Percentiles rank a stretch among this genome's conserved stretches.
These are phyloP conservation scores for Talaromyces marneffei DNA, from an alignment of 2,329 filamentous ascomycete species.

Conservation along the genomic window DNA sequence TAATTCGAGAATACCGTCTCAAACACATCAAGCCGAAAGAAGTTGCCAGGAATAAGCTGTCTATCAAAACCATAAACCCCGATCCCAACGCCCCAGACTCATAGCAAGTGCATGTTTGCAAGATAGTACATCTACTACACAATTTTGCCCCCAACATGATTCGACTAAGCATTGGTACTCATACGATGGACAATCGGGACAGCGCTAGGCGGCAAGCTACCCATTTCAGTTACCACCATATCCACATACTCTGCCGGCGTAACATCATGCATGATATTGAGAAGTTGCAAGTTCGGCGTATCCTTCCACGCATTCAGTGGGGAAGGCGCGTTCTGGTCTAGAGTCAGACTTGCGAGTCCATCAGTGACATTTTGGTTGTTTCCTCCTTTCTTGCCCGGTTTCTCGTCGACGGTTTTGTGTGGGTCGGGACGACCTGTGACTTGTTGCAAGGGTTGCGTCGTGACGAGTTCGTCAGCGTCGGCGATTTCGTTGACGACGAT, in stretches of 20 bases:
- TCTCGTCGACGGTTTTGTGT: slow-evolving; percentile 18
- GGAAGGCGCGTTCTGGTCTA: slow-evolving; percentile 20
- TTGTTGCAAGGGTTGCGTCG: slow-evolving; percentile 25
- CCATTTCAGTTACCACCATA: slow-evolving; percentile 86
- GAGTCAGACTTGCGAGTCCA: slow-evolving; percentile 12
- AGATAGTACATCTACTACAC: background rate
- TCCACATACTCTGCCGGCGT: slow-evolving; percentile 82
- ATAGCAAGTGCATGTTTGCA: slow-evolving; percentile 1
- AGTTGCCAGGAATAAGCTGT: background rate
- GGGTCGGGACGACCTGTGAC: slow-evolving; percentile 28
- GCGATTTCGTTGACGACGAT: slow-evolving; percentile 92
- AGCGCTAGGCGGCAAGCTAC: slow-evolving; percentile 76
- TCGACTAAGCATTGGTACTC: slow-evolving; percentile 39
- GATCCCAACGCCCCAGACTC: background rate
- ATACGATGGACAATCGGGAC: slow-evolving; percentile 68
- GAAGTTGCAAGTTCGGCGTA: slow-evolving; percentile 55
- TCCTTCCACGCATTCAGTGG: slow-evolving; percentile 52
- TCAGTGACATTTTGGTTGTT: slow-evolving; percentile 4
- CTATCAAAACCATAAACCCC: background rate
- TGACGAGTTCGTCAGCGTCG: slow-evolving; percentile 61
- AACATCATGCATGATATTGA: slow-evolving; percentile 83
- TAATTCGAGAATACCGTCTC: background rate
- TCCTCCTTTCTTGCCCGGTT: slow-evolving; percentile 19
- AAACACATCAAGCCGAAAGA: background rate
- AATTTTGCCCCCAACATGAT: background rate